Evolutionary conservation across 768 basidiomycete genomes (phyloP).

Genomic region (Mycena venus): DNA sequence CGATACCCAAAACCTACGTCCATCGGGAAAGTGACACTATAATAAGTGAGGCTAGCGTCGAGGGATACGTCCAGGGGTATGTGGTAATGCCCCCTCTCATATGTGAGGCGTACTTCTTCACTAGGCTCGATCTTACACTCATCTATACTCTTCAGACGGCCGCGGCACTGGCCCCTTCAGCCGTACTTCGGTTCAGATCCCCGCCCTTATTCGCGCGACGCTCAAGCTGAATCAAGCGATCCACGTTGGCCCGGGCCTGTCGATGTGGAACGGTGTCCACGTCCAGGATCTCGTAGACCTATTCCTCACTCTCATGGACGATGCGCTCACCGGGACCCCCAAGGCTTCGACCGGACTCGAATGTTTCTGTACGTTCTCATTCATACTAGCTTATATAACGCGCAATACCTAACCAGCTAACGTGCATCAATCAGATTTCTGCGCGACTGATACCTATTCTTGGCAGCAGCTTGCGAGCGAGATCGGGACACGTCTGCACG

Average conservation of each 20-base stretch:
- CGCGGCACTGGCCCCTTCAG: constrained; percentile 33
- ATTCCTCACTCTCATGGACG: constrained; percentile 46
- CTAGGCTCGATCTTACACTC: not conserved
- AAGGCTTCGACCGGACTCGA: constrained; percentile 31
- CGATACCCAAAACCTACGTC: constrained; percentile 30
- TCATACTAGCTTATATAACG: not conserved
- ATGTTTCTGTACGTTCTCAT: constrained; percentile 27
- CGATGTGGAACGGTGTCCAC: constrained; percentile 35
- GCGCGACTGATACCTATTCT: constrained; percentile 31
- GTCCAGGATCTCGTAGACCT: constrained; percentile 36
- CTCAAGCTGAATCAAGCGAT: constrained; percentile 24
- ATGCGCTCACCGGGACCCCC: constrained; percentile 29
- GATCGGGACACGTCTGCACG: constrained; percentile 26
- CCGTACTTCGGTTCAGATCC: constrained; percentile 35
- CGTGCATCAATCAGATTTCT: constrained; percentile 6
- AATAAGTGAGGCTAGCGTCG: constrained; percentile 27
- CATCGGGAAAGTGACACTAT: constrained; percentile 30
- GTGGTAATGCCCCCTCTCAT: constrained; percentile 35
- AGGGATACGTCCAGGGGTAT: constrained; percentile 30
- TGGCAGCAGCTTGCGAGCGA: constrained; percentile 29
- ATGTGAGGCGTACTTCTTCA: constrained; percentile 4
- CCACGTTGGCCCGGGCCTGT: constrained; percentile 29
- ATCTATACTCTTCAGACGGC: constrained; percentile 16
- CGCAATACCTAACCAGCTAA: not conserved
- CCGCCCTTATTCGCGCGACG: constrained; percentile 33